Evolutionary conservation across 805 yeast species (phyloP).

Genomic region (Wickerhamiella galacta): DNA sequence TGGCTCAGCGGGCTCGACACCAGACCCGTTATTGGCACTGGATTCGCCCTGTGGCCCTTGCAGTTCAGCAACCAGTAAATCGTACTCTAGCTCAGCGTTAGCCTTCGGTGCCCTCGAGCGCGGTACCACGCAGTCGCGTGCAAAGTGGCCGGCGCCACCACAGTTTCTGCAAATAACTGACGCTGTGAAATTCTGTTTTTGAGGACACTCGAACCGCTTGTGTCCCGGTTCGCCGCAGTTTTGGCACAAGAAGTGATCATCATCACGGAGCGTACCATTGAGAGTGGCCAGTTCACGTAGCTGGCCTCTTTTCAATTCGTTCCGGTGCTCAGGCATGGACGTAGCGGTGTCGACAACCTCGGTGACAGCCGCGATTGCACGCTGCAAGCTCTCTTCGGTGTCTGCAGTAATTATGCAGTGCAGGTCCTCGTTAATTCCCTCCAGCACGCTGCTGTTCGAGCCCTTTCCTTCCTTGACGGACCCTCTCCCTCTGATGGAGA

Average conservation of each 20-base stretch:
- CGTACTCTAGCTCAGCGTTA: slow-evolving; percentile 32
- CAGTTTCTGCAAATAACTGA: slow-evolving; percentile 58
- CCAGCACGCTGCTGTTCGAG: slow-evolving; percentile 28
- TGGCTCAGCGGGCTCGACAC: background rate
- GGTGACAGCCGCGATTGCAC: slow-evolving; percentile 59
- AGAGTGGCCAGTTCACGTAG: slow-evolving; percentile 80
- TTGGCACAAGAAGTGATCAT: slow-evolving; percentile 36
- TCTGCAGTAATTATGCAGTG: slow-evolving; percentile 83
- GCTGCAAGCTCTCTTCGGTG: slow-evolving; percentile 53
- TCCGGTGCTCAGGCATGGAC: slow-evolving; percentile 81
- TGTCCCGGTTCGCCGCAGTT: slow-evolving; percentile 55
- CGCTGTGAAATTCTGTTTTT: slow-evolving; percentile 31
- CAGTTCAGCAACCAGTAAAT: slow-evolving; percentile 34
- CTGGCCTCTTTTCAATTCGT: slow-evolving; percentile 80
- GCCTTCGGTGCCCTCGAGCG: slow-evolving; percentile 5
- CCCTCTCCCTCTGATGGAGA: slow-evolving; percentile 88
- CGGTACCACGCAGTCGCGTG: slow-evolving; percentile 55
- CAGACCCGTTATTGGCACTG: background rate
- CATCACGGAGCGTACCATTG: slow-evolving; percentile 87
- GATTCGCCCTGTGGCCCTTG: slow-evolving; percentile 17
- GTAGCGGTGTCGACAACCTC: slow-evolving; percentile 70
- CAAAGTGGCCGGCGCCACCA: slow-evolving; percentile 73
- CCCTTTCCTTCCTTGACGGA: slow-evolving; percentile 85
- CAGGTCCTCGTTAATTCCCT: slow-evolving; percentile 58
- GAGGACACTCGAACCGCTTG: slow-evolving; percentile 46